Evolutionary conservation across 140 eudicot species (phyloP), one percentile per base, ranked within the genome.

Genomic region (Erigeron philadelphicus): DNA sequence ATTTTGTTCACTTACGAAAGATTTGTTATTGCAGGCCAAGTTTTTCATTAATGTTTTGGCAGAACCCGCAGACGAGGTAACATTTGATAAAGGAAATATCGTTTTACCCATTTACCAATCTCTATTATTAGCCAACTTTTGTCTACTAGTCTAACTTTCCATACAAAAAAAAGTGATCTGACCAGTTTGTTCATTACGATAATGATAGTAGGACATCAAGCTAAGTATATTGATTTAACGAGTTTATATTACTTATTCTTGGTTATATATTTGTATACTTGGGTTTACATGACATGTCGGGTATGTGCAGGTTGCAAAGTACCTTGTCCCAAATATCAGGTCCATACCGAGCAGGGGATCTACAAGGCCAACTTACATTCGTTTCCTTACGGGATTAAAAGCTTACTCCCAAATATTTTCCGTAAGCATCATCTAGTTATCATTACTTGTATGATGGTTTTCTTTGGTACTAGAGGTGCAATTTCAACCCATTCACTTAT

Each of bases 391-490:
- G 11, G 96, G 98, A 79, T 58, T 88, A 70, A 92, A 92, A 83
- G 98, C 98, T 67, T 92, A 92, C 83, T 88, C 98, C 76, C 90
- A 92, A 75, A 92, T 92, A 75, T 92, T 92, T 68, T 81, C 98
- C 50, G 98, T 91, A 83, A 81, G 88, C 55, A 58, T 42, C 23
- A 23, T 56, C 44, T 40, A 46, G 31, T 44, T 23, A 60, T 5
- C 16, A 42, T 67, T 47, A 31, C 64, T 54, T 75, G 23, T 7
- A 43, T 3, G 54, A 38, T 9, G 16, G 17, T 11, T 49, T 38
- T 9, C 16, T 12, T 9, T 47, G 40, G 25, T 44, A 5, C 31
- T 58, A 23, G 4, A n/a, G 18, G 57, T n/a, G 7, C 38, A 31
- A 31, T 2, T 31, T 4, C 38, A 31, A 31, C 38, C 38, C 38